Evolutionary conservation across 1,284 basidiomycete species (phyloP), one percentile per base, ranked within the genome.

Genomic region (Volvariella volvacea): DNA sequence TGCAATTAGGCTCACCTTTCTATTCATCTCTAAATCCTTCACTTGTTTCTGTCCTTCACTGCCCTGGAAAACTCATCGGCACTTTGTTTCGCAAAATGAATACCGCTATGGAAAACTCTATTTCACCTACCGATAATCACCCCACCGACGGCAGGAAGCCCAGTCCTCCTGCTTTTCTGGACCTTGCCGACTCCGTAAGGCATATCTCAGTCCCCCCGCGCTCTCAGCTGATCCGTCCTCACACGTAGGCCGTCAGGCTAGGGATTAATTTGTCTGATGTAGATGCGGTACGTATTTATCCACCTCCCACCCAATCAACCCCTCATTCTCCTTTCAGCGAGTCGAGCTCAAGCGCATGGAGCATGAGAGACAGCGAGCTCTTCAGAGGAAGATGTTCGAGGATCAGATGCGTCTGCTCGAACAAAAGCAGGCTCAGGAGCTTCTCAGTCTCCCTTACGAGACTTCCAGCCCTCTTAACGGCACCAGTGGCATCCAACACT

Each of bases 361-460:
- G 63, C 90, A 95, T 61, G 90, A 94, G 64, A 78, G 86, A 45
- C 88, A 92, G 66, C 88, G 92, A 52, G 68, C 70, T 38, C 65
- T 89, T 45, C 92, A 95, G 63, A 83, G 91, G 58, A 88, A 84
- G 64, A 68, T 89, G 55, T 95, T 96, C 61, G 93, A 94, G 64
- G 89, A 93, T 55, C 90, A 95, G 66, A 94, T 95, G 87, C 81
- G 84, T 44, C 83, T 77, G 52, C 76, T 96, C 49, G 93, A 96
- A 65, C 88, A 90, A 54, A 86, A 92, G 62, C 92, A 96, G 65
- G 83, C 84, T 15, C 85, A 91, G 59, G 88, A 86, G 61, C 74
- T 90, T 32, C 78, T 92, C 52, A 78, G 57, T 51, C 74, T 88
- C 52, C 84, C 86, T 16, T 73, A 76, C 53, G 85, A 87, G 47